Percentiles rank a stretch among this genome's conserved stretches.
Conservation (phyloP, 805 yeast genomes). For the Phaffomyces opuntiae region DNA sequence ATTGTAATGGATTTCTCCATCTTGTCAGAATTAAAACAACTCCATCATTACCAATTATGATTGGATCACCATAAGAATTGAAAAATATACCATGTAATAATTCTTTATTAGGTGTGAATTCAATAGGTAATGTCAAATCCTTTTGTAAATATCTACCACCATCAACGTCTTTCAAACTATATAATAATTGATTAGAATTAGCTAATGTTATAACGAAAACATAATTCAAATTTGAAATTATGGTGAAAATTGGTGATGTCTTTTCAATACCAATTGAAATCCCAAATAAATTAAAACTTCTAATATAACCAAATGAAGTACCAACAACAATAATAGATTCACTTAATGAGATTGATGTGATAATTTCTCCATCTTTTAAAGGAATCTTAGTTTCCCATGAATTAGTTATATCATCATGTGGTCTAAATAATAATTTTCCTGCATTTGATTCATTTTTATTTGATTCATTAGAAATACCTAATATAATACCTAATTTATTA, state of each 20-base stretch:
- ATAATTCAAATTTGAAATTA: slow-evolving; percentile 23
- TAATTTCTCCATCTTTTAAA: slow-evolving; percentile 41
- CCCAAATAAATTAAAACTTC: slow-evolving; percentile 68
- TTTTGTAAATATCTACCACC: slow-evolving; percentile 39
- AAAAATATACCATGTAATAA: slow-evolving; percentile 68
- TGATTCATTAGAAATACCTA: slow-evolving; percentile 41
- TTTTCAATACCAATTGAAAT: slow-evolving; percentile 64
- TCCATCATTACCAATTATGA: slow-evolving; percentile 74
- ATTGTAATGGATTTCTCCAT: slow-evolving; percentile 74
- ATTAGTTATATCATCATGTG: slow-evolving; percentile 56
- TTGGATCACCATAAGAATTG: slow-evolving; percentile 85
- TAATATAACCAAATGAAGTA: slow-evolving; percentile 67
- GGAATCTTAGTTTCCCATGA: slow-evolving; percentile 69
- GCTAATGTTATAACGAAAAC: slow-evolving; percentile 25
- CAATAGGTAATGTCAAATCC: slow-evolving; percentile 40
- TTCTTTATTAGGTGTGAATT: slow-evolving; percentile 13
- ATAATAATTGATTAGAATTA: slow-evolving; percentile 24
- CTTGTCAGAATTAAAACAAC: slow-evolving; percentile 60
- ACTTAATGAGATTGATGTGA: slow-evolving; percentile 67
- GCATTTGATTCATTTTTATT: slow-evolving; percentile 22
- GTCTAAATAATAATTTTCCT: slow-evolving; percentile 55
- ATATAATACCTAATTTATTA: slow-evolving; percentile 56
- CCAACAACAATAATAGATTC: slow-evolving; percentile 57
- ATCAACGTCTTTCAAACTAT: slow-evolving; percentile 42
- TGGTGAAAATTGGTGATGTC: slow-evolving; percentile 62